Percentiles rank a stretch among this genome's conserved stretches.
Evolutionary conservation across 2,329 filamentous ascomycete species (phyloP).

Genomic region (Periconia macrospinosa): DNA sequence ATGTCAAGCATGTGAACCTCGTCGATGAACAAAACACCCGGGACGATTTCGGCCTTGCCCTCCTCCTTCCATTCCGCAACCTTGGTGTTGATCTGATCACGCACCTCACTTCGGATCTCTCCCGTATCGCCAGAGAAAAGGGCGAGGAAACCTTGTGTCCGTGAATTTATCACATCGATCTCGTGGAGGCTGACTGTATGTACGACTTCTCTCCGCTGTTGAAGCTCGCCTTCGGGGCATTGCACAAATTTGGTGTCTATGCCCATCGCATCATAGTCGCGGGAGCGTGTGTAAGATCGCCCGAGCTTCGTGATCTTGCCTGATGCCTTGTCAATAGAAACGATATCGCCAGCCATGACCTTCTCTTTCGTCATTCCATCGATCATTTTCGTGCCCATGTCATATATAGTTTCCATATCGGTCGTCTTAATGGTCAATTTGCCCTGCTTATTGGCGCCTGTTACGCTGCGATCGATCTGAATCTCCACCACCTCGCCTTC

Average conservation of each 20-base stretch:
- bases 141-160: slow-evolving; percentile 96
- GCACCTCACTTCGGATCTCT: slow-evolving; percentile 94
- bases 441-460: slow-evolving; percentile 94
- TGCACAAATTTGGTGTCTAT: slow-evolving; percentile 98
- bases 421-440: slow-evolving; percentile 99
- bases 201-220: slow-evolving; percentile 94
- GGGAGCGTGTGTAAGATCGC: slow-evolving; percentile 88
- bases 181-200: slow-evolving; percentile 97
- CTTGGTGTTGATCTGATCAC: slow-evolving; percentile 99
- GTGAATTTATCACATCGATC: slow-evolving; percentile 98
- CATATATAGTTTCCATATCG: slow-evolving; percentile 99
- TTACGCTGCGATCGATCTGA: slow-evolving; percentile 95
- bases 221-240: slow-evolving; percentile 94
- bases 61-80: slow-evolving; percentile 99
- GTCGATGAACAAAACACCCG: slow-evolving; percentile 95
- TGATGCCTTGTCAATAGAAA: slow-evolving; percentile 97
- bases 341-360: slow-evolving; percentile 97
- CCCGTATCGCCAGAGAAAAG: slow-evolving; percentile 98
- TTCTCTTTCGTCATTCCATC: slow-evolving; percentile 99
- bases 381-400: slow-evolving; percentile 99
- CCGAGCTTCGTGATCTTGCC: slow-evolving; percentile 98
- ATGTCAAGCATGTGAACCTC: slow-evolving; percentile 99
- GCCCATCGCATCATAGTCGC: slow-evolving; percentile 99
- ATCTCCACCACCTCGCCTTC: slow-evolving; percentile 99
- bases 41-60: slow-evolving; percentile 97